These are phyloP conservation scores for Verticillium zaregamsianum DNA, from an alignment of 2,329 filamentous ascomycete genomes.

Conservation along the genomic window DNA sequence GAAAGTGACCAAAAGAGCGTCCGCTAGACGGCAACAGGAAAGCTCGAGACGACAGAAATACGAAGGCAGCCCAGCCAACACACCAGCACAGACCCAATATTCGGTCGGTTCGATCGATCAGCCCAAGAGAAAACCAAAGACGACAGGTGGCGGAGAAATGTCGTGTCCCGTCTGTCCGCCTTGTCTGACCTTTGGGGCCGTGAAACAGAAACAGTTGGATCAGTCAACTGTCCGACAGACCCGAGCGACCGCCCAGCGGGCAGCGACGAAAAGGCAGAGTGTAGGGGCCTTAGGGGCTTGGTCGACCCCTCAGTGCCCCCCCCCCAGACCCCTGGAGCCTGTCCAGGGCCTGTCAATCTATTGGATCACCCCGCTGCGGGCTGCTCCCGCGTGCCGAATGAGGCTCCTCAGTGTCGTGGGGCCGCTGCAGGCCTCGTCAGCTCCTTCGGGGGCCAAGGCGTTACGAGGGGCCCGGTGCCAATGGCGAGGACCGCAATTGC, in stretches of 20 bases:
- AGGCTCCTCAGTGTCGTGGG: not conserved
- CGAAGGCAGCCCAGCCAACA: not conserved
- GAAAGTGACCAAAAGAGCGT: not conserved
- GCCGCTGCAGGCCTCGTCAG: conserved; percentile 1
- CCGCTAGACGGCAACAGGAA: not conserved
- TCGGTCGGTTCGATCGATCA: not conserved
- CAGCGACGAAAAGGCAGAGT: not conserved
- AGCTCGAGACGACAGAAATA: not conserved
- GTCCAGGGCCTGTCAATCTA: not conserved
- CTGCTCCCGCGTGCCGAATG: not conserved
- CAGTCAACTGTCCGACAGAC: not conserved
- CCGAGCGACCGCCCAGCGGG: not conserved
- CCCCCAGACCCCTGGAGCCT: not conserved
- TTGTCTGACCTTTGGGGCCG: not conserved
- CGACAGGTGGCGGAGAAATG: not conserved
- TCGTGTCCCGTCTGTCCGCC: not conserved
- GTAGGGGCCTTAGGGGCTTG: no score
- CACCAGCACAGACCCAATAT: not conserved
- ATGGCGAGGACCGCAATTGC: not conserved
- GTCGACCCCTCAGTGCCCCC: no score
- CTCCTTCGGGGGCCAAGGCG: not conserved
- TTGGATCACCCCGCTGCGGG: not conserved
- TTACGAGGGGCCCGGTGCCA: not conserved
- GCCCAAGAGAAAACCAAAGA: not conserved
- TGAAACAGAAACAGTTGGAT: not conserved